Evolutionary conservation across 2,329 filamentous ascomycete species (phyloP), one percentile per base, ranked within the genome.

Genomic region (Talaromyces pinophilus): DNA sequence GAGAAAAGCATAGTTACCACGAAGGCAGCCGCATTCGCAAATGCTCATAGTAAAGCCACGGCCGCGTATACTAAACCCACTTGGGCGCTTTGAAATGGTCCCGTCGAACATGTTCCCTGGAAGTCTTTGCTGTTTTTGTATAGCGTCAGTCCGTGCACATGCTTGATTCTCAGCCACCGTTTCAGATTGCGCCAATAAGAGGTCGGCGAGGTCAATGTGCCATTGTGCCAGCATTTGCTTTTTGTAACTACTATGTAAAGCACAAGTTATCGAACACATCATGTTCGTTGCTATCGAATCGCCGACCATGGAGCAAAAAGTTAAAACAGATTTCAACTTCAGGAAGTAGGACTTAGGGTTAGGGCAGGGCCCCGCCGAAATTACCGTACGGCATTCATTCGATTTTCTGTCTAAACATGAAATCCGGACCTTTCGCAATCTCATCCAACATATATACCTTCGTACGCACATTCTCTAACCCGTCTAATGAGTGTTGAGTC

Each of bases 41-140:
- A 22, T 22, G 19, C 44, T 22, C 22, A 19, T 30, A 52, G 25
- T 17, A 30, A 17, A 28, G n/a, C 17, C 52, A 19, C 52, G 28
- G 8, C 52, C 33, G 54, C 52, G 54, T 38, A 54, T 33, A 33
- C 50, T 54, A 54, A 54, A 40, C 33, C 54, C 54, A 57, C 54
- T 40, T n/a, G 50, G 5, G 50, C 50, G 25, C 25, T 30, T 10
- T 54, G 50, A 54, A 54, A 33, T 54, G 33, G 50, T 33, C 17
- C 50, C 28, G 50, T 30, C 28, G 50, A 54, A 19, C 28, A 19
- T 54, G 50, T 33, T 54, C 50, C 50, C 7, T n/a, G 28, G 17
- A 6, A 30, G 50, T 10, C 28, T 54, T 54, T 33, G 50, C 50
- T 54, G 25, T n/a, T 30, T 54, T 33, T 54, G 50, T 54, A 30